phyloP scores from a whole-genome alignment of 306 rosid species.

The Trifolium pratense region DNA sequence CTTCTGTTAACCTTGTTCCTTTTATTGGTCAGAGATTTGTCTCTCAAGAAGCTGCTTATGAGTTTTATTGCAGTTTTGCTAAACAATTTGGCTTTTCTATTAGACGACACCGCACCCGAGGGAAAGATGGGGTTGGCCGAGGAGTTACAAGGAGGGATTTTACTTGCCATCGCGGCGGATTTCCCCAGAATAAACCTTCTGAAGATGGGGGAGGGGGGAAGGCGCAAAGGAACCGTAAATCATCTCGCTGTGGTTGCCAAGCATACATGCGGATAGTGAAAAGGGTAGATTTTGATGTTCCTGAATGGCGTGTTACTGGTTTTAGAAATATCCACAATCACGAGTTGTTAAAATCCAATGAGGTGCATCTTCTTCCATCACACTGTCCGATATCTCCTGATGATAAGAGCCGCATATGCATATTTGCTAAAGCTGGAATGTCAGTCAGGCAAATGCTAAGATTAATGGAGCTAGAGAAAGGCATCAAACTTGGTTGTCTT shows the following conservation, averaged over 20 bases:
- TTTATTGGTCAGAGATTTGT: constrained; percentile 80
- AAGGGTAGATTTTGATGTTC: constrained; percentile 76
- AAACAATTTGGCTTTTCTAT: constrained; percentile 87
- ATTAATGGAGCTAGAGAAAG: constrained; percentile 88
- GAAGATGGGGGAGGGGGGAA: constrained; percentile 68
- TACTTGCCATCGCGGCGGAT: constrained; percentile 90
- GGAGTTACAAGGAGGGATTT: constrained; percentile 91
- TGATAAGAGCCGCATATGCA: constrained; percentile 86
- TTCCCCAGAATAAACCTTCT: constrained; percentile 77
- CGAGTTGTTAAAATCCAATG: constrained; percentile 68
- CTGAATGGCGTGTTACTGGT: constrained; percentile 95
- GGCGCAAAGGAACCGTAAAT: constrained; percentile 84
- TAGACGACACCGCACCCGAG: constrained; percentile 82
- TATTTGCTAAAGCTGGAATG: constrained; percentile 95
- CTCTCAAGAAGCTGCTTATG: constrained; percentile 91
- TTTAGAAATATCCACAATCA: constrained; percentile 84
- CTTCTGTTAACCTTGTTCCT: constrained; percentile 82
- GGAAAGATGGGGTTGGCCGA: constrained; percentile 91
- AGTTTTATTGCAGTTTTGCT: constrained; percentile 84
- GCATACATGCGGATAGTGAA: constrained; percentile 87
- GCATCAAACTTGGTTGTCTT: constrained; percentile 81
- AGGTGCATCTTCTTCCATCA: constrained; percentile 68
- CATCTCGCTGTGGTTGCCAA: constrained; percentile 84
- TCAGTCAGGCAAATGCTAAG: constrained; percentile 90
- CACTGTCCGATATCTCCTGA: constrained; percentile 75